These are phyloP conservation scores for Gossypium herbaceum DNA, from an alignment of 345 rosid genomes.

Conservation along the genomic window DNA sequence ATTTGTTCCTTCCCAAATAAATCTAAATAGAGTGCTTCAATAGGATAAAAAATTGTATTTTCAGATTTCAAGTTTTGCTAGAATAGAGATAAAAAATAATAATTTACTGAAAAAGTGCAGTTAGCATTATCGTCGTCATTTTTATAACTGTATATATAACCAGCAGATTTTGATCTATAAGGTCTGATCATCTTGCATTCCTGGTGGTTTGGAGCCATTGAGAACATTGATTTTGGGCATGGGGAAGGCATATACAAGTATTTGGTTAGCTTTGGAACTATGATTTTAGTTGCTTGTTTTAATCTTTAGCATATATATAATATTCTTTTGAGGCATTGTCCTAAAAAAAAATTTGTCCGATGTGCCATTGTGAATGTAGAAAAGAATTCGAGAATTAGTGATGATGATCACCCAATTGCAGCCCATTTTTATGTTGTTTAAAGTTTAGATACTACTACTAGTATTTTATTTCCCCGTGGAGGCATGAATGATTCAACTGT, in stretches of 20 bases:
- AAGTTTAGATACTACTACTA: background rate
- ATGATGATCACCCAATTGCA: constrained; percentile 7
- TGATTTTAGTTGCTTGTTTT: constrained; percentile 4
- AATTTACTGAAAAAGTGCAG: too few species aligned
- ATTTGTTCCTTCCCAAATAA: background rate
- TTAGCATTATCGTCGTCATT: background rate
- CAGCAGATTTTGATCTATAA: constrained; percentile 24
- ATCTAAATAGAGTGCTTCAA: background rate
- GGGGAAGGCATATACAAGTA: constrained; percentile 22
- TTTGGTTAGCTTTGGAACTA: constrained; percentile 11
- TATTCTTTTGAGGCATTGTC: constrained; percentile 24
- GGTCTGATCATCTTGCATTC: constrained; percentile 10
- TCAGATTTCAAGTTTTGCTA: background rate
- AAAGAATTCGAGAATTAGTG: constrained; percentile 15
- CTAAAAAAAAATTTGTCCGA: background rate
- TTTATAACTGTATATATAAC: background rate
- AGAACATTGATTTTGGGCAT: constrained; percentile 32
- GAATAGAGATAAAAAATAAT: background rate
- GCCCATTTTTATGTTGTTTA: background rate
- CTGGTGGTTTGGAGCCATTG: constrained; percentile 26
- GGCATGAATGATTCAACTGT: constrained; percentile 5
- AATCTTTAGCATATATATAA: constrained; percentile 17
- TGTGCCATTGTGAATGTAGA: constrained; percentile 33
- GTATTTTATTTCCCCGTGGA: background rate
- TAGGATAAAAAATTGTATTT: background rate